Percentiles rank a stretch among this genome's conserved stretches.
phyloP scores from a whole-genome alignment of 2,329 filamentous ascomycete genomes.

The Aspergillus floridensis region DNA sequence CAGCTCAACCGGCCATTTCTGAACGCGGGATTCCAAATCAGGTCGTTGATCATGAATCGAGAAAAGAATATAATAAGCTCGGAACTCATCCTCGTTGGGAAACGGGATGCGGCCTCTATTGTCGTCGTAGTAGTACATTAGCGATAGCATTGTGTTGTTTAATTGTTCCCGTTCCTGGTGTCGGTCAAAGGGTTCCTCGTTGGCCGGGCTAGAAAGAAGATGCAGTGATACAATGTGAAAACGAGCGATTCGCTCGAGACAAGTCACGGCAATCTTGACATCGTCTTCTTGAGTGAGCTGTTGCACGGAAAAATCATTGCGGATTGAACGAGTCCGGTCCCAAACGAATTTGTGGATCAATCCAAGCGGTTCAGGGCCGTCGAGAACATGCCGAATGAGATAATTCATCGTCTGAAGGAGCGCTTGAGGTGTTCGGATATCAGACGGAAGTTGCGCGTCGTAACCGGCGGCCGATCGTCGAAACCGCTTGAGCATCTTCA shows the following conservation, averaged over 20 bases:
- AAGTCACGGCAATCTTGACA: constrained; percentile 57
- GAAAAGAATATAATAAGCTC: constrained; percentile 60
- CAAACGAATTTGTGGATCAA: constrained; percentile 63
- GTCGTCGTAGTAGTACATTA: constrained; percentile 62
- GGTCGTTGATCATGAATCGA: constrained; percentile 53
- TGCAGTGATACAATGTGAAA: constrained; percentile 64
- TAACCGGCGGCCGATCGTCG: constrained; percentile 61
- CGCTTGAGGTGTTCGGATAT: constrained; percentile 58
- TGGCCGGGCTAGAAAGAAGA: constrained; percentile 53
- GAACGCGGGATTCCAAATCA: constrained; percentile 57
- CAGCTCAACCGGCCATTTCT: constrained; percentile 53
- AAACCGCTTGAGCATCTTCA: constrained; percentile 63
- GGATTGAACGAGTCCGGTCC: constrained; percentile 63
- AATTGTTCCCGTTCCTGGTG: constrained; percentile 64
- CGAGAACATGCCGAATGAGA: constrained; percentile 51
- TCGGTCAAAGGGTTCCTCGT: constrained; percentile 53
- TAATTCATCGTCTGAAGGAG: constrained; percentile 50
- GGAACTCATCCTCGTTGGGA: constrained; percentile 62
- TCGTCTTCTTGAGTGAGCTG: constrained; percentile 57
- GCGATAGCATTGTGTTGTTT: constrained; percentile 59
- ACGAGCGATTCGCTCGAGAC: constrained; percentile 61
- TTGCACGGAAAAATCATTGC: constrained; percentile 65
- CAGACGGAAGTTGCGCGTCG: constrained; percentile 62
- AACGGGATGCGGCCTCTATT: constrained; percentile 50
- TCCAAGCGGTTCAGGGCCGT: constrained; percentile 49